Conservation (phyloP, 1,139 yeast genomes). For the Dujonia santamariae region DNA sequence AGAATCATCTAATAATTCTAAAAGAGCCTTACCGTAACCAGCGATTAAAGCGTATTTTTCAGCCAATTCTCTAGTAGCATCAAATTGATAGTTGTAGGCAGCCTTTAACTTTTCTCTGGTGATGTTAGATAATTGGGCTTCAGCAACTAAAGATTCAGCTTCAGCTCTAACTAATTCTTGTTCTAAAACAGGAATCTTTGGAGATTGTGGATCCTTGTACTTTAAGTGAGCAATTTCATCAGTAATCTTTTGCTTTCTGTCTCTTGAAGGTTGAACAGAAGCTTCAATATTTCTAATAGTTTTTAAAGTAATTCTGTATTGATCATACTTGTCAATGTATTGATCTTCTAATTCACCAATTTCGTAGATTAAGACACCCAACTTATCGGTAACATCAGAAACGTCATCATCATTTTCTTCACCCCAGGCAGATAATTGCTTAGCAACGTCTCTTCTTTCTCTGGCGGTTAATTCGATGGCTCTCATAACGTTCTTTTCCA, state of each 20-base stretch:
- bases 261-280: constrained; percentile 97
- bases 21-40: constrained; percentile 96
- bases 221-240: constrained; percentile 97
- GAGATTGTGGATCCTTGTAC: constrained; percentile 97
- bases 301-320: constrained; percentile 94
- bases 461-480: constrained; percentile 89
- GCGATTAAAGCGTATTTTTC: constrained; percentile 97
- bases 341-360: constrained; percentile 98
- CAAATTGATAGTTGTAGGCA: constrained; percentile 96
- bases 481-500: constrained; percentile 95
- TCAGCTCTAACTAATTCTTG: constrained; percentile 99
- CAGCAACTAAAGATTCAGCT: constrained; percentile 98
- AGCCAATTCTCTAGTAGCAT: constrained; percentile 92
- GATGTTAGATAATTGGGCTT: constrained; percentile 96
- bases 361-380: constrained; percentile 93
- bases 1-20: constrained; percentile 92
- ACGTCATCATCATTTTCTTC: constrained; percentile 97
- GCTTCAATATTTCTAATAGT: constrained; percentile 95
- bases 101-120: constrained; percentile 97
- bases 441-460: constrained; percentile 96
- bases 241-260: constrained; percentile 95
- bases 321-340: constrained; percentile 96
- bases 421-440: constrained; percentile 96
- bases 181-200: constrained; percentile 91
- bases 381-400: constrained; percentile 93